Evolutionary conservation across 345 rosid genomes (phyloP).

Genomic region (Syzygium aqueum): DNA sequence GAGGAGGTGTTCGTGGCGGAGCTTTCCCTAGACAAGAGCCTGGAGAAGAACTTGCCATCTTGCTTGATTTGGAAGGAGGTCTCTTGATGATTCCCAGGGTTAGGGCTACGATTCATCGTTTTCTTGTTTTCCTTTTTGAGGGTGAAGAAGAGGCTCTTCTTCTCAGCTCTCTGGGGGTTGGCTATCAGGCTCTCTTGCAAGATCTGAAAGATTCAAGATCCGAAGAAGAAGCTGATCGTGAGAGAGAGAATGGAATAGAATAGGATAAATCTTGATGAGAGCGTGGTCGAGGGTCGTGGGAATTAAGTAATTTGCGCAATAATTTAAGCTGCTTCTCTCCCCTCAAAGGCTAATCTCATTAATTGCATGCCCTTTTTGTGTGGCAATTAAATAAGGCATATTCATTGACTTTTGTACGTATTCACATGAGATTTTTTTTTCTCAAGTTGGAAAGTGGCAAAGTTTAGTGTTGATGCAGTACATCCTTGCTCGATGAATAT

Average conservation of each 20-base stretch:
- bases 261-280: background rate
- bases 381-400: background rate
- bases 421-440: background rate
- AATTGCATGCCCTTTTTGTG: background rate
- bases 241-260: background rate
- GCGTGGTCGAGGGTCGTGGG: background rate
- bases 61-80: constrained; percentile 22
- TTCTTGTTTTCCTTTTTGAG: background rate
- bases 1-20: constrained; percentile 47
- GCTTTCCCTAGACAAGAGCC: constrained; percentile 52
- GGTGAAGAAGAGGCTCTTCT: background rate
- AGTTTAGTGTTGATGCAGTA: background rate
- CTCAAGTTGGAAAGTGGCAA: background rate
- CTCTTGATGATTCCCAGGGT: background rate
- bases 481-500: background rate
- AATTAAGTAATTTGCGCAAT: background rate
- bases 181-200: background rate
- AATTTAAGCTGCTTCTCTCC: background rate
- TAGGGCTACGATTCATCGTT: background rate
- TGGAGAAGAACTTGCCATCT: constrained; percentile 42
- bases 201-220: background rate
- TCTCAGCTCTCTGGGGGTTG: background rate
- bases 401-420: background rate
- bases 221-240: background rate
- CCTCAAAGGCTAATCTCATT: background rate